Conservation (phyloP, 345 rosid genomes). For the Eucalyptus fibrosa region DNA sequence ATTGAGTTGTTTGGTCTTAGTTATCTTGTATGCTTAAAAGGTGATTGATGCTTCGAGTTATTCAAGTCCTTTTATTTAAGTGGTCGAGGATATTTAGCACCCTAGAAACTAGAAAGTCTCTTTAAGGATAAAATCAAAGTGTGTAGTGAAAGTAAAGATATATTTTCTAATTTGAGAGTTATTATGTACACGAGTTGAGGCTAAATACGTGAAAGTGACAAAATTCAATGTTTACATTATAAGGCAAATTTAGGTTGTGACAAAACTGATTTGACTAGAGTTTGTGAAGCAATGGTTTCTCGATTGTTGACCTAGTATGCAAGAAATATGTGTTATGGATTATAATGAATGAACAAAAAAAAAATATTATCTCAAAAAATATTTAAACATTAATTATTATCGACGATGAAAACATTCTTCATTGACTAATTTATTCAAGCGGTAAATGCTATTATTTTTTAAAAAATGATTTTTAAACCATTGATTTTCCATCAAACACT, state of each 20-base stretch:
- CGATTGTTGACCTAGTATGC: background rate
- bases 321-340: background rate
- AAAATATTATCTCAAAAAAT: too few species aligned
- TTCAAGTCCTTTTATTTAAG: background rate
- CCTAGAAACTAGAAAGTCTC: background rate
- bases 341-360: too few species aligned
- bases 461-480: too few species aligned
- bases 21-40: background rate
- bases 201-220: background rate
- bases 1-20: background rate
- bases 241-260: background rate
- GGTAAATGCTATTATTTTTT: too few species aligned
- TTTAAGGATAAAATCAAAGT: background rate
- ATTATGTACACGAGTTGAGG: background rate
- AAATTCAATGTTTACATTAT: background rate
- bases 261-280: background rate
- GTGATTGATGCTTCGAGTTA: background rate
- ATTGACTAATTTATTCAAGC: too few species aligned
- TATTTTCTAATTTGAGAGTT: background rate
- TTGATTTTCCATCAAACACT: too few species aligned
- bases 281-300: background rate
- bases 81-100: background rate
- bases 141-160: background rate
- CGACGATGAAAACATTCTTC: too few species aligned
- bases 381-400: too few species aligned